These are phyloP conservation scores for Sutorius eximius DNA, from an alignment of 1,284 basidiomycete genomes.

Conservation along the genomic window DNA sequence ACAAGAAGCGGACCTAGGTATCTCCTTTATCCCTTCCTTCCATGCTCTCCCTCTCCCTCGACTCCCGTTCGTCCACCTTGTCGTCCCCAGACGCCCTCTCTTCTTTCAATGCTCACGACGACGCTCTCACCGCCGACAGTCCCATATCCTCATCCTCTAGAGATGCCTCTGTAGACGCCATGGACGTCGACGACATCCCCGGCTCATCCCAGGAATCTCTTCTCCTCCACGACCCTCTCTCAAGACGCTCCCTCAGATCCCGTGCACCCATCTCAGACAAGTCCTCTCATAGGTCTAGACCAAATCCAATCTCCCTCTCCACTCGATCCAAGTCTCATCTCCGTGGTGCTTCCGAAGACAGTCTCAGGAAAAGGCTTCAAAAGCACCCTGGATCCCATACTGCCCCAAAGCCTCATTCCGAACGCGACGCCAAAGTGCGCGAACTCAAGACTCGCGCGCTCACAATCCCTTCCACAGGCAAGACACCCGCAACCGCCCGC, in stretches of 20 bases:
- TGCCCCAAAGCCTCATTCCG: conserved; percentile 23
- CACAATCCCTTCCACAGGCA: conserved; percentile 52
- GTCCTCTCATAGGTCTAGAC: conserved; percentile 26
- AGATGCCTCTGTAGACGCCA: conserved; percentile 33
- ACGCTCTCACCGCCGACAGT: conserved; percentile 30
- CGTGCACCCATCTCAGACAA: conserved; percentile 24
- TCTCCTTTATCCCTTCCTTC: conserved; percentile 2
- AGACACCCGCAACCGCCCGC: conserved; percentile 54
- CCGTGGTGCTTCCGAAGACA: conserved; percentile 29
- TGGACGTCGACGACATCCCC: conserved; percentile 27
- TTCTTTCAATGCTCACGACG: conserved; percentile 33
- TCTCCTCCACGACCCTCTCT: conserved; percentile 21
- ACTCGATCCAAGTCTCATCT: conserved; percentile 28
- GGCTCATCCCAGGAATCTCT: conserved; percentile 33
- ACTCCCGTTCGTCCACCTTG: conserved; percentile 29
- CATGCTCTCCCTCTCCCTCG: conserved; percentile 17
- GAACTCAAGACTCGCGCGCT: conserved; percentile 45
- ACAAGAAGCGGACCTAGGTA: conserved; percentile 19
- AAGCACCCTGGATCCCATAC: conserved; percentile 22
- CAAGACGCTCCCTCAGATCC: conserved; percentile 31
- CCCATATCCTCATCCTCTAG: conserved; percentile 35
- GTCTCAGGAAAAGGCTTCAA: conserved; percentile 29
- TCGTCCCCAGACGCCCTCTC: conserved; percentile 33
- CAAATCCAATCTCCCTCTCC: conserved; percentile 21
- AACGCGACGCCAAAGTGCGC: conserved; percentile 34